Evolutionary conservation across 2,329 filamentous ascomycete species (phyloP).

Genomic region (Scedosporium aurantiacum): DNA sequence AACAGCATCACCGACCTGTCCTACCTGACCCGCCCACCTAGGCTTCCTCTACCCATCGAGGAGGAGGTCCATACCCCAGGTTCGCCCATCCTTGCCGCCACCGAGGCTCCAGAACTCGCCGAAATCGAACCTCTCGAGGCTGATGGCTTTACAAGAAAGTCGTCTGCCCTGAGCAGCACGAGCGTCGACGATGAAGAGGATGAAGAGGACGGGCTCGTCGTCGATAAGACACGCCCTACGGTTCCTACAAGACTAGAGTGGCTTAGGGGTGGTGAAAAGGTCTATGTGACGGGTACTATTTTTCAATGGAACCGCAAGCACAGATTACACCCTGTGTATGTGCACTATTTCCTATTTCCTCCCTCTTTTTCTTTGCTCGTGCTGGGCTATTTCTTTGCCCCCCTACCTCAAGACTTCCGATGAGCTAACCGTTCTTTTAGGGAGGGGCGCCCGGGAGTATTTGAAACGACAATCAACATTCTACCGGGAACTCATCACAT

Average conservation of each 20-base stretch:
- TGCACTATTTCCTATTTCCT: conserved; percentile 15
- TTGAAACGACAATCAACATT: conserved; percentile 70
- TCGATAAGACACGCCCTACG: conserved; percentile 63
- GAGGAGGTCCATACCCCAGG: conserved; percentile 83
- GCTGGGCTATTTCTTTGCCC: too few relatives aligned
- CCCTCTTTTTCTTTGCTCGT: not conserved
- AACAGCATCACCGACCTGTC: conserved; percentile 53
- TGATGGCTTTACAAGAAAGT: conserved; percentile 39
- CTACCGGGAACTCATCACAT: conserved; percentile 92
- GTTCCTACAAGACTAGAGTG: conserved; percentile 82
- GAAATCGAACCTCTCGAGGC: conserved; percentile 40
- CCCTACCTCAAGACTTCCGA: too few relatives aligned
- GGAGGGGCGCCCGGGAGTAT: conserved; percentile 48
- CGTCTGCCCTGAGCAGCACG: conserved; percentile 49
- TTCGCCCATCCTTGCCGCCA: conserved; percentile 72
- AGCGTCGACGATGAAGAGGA: conserved; percentile 65
- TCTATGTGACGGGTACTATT: conserved; percentile 95
- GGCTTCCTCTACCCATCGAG: conserved; percentile 84
- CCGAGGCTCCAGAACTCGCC: conserved; percentile 36
- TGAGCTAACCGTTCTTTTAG: conserved; percentile 19
- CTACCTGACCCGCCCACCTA: conserved; percentile 63
- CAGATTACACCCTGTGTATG: conserved; percentile 74
- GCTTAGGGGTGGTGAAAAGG: conserved; percentile 70
- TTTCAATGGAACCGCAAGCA: conserved; percentile 97
- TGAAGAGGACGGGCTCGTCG: conserved; percentile 62